Evolutionary conservation across 139 green algal genomes (phyloP), one percentile per base, ranked within the genome.

Genomic region (Coelastrella sp.): DNA sequence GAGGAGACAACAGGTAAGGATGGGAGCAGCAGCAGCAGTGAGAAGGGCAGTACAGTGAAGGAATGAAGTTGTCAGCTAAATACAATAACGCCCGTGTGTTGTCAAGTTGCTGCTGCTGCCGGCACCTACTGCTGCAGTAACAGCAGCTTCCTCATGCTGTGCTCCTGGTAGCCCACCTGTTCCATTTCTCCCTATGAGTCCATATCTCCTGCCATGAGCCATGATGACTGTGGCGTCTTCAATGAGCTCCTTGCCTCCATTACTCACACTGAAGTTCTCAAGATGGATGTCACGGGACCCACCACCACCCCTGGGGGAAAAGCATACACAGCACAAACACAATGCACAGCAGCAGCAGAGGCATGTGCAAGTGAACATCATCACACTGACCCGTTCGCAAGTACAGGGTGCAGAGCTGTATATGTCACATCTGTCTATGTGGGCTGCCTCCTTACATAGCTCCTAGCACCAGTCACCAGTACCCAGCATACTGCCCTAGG

Each of bases 181-280:
- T 3, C 96, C 96, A 80, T 98, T 98, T 37, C 95, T 89, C 0
- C 93, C 92, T 37, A 96, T 81, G 68, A 98, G 88, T 35, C 95
- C 95, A 77, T 98, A 98, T 59, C 93, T 86, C 59, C 94, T 78
- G 1, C 95, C 95, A 59, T 87, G 92, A 0, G 95, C 92, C 71
- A 98, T 84, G 41, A 85, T 94, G 25, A 98, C 40, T 40, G 72
- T 91, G 13, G 84, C 92, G 76, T 96, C 91, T 19, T 86, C 71
- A 4, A 93, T 82, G 34, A 94, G 90, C 37, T 93, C 86, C 76
- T 90, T 91, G 41, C 89, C 95, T 19, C 95, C 95, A 80, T 98
- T 98, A 40, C 81, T 91, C 2, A 98, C 89, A 45, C 67, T 91
- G 87, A 98, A 94, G 83, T 94, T 90, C 57, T 96, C 92, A 51